Evolutionary conservation across 2,329 filamentous ascomycete species (phyloP).

Genomic region (Zymoseptoria tritici): DNA sequence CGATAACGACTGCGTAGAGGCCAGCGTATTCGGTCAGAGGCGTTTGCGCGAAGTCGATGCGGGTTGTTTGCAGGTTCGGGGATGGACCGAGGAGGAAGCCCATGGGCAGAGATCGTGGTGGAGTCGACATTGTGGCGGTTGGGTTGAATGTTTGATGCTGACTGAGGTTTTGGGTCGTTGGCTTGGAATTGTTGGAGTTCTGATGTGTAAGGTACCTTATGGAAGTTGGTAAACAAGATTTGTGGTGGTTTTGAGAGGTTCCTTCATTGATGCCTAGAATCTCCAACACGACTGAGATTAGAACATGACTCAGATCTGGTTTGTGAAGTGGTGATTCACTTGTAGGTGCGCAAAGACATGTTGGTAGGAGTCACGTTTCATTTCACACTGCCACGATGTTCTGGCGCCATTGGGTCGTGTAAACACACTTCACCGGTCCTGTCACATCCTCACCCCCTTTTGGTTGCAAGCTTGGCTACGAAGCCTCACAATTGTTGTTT

Average conservation of each 20-base stretch:
- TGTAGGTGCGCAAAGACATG: not conserved
- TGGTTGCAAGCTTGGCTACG: too few species aligned
- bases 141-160: not conserved
- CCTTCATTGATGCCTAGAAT: not conserved
- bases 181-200: not conserved
- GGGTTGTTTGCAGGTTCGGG: conserved; percentile 39
- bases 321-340: not conserved
- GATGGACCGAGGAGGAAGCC: conserved; percentile 43
- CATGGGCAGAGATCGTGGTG: conserved; percentile 28
- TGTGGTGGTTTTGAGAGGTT: not conserved
- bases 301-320: not conserved
- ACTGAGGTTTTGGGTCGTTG: not conserved
- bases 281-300: not conserved
- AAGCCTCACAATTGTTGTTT: too few species aligned
- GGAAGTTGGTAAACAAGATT: not conserved
- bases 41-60: conserved; percentile 49
- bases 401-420: not conserved
- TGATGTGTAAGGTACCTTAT: not conserved
- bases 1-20: conserved; percentile 54
- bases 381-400: not conserved
- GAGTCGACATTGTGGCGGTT: not conserved
- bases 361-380: not conserved
- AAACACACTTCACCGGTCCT: not conserved
- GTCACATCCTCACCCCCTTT: not conserved
- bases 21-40: conserved; percentile 47